These are phyloP conservation scores for Botryosphaeria dothidea DNA, from an alignment of 2,329 filamentous ascomycete species.

Conservation along the genomic window DNA sequence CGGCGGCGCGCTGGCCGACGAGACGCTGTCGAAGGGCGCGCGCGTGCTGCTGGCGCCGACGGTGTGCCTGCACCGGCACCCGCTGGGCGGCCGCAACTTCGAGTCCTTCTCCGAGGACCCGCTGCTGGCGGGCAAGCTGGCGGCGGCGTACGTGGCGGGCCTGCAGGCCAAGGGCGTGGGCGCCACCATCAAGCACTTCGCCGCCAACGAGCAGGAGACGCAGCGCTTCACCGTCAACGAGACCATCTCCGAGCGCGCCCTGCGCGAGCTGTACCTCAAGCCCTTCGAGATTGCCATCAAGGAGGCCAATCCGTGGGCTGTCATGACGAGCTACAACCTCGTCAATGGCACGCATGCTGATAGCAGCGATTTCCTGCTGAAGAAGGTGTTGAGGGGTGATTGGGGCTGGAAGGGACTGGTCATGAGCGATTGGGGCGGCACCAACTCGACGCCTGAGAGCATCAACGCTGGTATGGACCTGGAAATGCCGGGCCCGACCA, in stretches of 20 bases:
- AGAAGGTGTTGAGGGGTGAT: slow-evolving; percentile 43
- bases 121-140: slow-evolving; percentile 71
- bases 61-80: slow-evolving; percentile 81
- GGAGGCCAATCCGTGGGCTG: slow-evolving; percentile 66
- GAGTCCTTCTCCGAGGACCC: slow-evolving; percentile 87
- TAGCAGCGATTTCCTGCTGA: slow-evolving; percentile 42
- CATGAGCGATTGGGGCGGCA: slow-evolving; percentile 45
- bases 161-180: slow-evolving; percentile 72
- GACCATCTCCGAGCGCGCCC: slow-evolving; percentile 62
- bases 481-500: slow-evolving; percentile 44
- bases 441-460: slow-evolving; percentile 39
- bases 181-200: slow-evolving; percentile 78
- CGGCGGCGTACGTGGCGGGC: slow-evolving; percentile 70
- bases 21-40: slow-evolving; percentile 71
- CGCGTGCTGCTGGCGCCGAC: slow-evolving; percentile 75
- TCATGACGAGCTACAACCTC: slow-evolving; percentile 70
- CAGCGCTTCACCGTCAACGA: slow-evolving; percentile 66
- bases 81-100: slow-evolving; percentile 79
- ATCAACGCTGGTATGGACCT: slow-evolving; percentile 41
- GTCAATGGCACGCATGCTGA: slow-evolving; percentile 59
- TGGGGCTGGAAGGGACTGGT: slow-evolving; percentile 43
- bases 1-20: slow-evolving; percentile 69
- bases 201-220: slow-evolving; percentile 72
- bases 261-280: slow-evolving; percentile 70
- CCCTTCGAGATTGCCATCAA: slow-evolving; percentile 73